phyloP scores from a whole-genome alignment of 2,329 filamentous ascomycete species.

The Xylariaceae sp. region DNA sequence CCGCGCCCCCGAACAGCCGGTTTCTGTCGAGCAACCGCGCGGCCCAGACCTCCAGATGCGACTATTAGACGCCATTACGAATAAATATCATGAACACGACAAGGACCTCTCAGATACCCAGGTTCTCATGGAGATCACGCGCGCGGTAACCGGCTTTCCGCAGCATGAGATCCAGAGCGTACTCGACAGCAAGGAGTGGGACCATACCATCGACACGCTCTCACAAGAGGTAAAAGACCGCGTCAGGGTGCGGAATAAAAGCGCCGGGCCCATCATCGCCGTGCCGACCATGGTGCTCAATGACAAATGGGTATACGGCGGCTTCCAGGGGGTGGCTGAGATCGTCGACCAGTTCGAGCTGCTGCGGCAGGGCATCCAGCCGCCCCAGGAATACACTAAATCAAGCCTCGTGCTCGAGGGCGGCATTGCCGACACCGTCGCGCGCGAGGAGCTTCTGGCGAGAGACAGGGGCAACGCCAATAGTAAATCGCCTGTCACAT shows the following conservation, averaged over 20 bases:
- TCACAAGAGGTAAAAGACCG: constrained; percentile 23
- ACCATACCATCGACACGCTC: constrained; percentile 28
- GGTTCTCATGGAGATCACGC: constrained; percentile 13
- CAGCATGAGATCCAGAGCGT: constrained; percentile 14
- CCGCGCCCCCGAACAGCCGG: constrained; percentile 14
- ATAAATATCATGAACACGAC: constrained; percentile 39
- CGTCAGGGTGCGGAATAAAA: constrained; percentile 13
- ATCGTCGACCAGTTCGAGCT: constrained; percentile 64
- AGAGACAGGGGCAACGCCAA: constrained; percentile 1
- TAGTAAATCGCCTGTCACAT: neutral
- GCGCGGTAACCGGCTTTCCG: constrained; percentile 17
- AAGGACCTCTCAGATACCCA: constrained; percentile 36
- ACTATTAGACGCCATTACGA: constrained; percentile 40
- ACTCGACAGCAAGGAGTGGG: constrained; percentile 33
- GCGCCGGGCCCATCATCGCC: constrained; percentile 48
- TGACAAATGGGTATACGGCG: constrained; percentile 61
- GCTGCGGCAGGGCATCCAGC: constrained; percentile 33
- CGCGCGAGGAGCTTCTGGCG: constrained; percentile 10
- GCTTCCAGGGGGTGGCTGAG: constrained; percentile 61
- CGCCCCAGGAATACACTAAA: constrained; percentile 15
- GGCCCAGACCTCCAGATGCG: constrained; percentile 35
- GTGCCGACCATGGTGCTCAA: constrained; percentile 73
- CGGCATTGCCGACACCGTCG: constrained; percentile 14
- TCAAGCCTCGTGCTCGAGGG: constrained; percentile 18
- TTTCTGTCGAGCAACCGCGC: constrained; percentile 14